A percentile compares a stretch with the other conserved stretches of the same genome.
Conservation (phyloP, 139 green algal genomes). For the Micromonas commoda region DNA sequence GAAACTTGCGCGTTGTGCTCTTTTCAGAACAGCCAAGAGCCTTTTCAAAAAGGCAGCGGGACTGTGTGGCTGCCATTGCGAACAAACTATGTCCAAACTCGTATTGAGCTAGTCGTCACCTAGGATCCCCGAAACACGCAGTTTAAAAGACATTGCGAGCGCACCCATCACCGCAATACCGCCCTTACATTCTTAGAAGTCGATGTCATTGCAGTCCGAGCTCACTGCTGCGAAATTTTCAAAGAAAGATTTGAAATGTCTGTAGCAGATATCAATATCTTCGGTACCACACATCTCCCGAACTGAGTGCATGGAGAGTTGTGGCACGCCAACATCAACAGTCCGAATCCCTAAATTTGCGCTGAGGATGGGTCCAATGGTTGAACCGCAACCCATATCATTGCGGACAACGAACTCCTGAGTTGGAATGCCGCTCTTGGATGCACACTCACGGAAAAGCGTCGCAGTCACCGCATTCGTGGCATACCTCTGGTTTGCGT, state of each 20-base stretch:
- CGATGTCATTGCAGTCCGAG: not conserved
- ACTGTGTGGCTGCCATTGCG: not conserved
- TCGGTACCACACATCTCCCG: slow-evolving; percentile 59
- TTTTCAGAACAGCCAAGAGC: not conserved
- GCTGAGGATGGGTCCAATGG: slow-evolving; percentile 92
- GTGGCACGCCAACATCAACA: slow-evolving; percentile 69
- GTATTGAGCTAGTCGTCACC: not conserved
- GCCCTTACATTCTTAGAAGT: not conserved
- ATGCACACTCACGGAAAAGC: slow-evolving; percentile 73
- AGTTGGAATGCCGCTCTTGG: slow-evolving; percentile 60
- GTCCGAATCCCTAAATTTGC: slow-evolving; percentile 71
- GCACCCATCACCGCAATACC: not conserved
- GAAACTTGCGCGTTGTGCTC: not conserved
- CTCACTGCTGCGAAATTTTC: slow-evolving; percentile 21
- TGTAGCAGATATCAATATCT: slow-evolving; percentile 41
- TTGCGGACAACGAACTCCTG: slow-evolving; percentile 81
- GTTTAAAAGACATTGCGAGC: not conserved
- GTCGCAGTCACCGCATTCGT: slow-evolving; percentile 73
- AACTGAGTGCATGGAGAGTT: slow-evolving; percentile 84
- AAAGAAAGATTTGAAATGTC: slow-evolving; percentile 45
- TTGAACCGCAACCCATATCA: slow-evolving; percentile 95
- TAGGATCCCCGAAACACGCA: not conserved
- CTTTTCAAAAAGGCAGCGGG: not conserved
- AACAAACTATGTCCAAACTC: no score
- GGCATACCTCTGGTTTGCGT: slow-evolving; percentile 92